These are phyloP conservation scores for Clarireedia homoeocarpa DNA, from an alignment of 2,329 filamentous ascomycete species.

Conservation along the genomic window DNA sequence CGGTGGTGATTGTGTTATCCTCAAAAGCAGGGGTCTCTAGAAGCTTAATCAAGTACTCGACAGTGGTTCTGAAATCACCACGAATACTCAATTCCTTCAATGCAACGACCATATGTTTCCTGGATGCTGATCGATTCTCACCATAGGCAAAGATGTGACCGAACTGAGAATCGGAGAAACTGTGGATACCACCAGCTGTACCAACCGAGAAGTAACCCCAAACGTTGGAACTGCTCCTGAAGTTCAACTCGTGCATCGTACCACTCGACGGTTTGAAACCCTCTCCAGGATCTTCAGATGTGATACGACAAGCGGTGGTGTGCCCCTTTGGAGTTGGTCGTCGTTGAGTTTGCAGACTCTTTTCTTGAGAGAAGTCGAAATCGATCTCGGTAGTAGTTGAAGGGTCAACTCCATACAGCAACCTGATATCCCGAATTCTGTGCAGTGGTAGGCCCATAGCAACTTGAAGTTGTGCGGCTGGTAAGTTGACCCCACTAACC, in stretches of 20 bases:
- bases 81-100: constrained; percentile 98
- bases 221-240: constrained; percentile 95
- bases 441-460: constrained; percentile 97
- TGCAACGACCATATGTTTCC: constrained; percentile 99
- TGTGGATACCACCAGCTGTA: constrained; percentile 94
- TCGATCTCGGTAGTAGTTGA: constrained; percentile 82
- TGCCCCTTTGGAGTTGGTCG: constrained; percentile 91
- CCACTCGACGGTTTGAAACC: constrained; percentile 99
- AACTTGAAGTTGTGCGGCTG: constrained; percentile 94
- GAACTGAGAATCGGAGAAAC: constrained; percentile 97
- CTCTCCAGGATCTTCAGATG: constrained; percentile 96
- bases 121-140: constrained; percentile 89
- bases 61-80: constrained; percentile 96
- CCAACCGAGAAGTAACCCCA: constrained; percentile 99
- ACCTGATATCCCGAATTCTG: constrained; percentile 89
- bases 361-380: constrained; percentile 88
- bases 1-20: constrained; percentile 97
- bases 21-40: constrained; percentile 97
- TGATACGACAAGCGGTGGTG: constrained; percentile 97
- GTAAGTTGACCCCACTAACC: constrained; percentile 96
- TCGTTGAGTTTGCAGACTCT: constrained; percentile 76
- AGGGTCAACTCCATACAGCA: constrained; percentile 92
- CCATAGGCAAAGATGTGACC: constrained; percentile 99
- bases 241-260: constrained; percentile 98
- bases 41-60: constrained; percentile 98